Conservation (phyloP, 495 filamentous ascomycete genomes). For the Aspergillus carlsbadensis region DNA sequence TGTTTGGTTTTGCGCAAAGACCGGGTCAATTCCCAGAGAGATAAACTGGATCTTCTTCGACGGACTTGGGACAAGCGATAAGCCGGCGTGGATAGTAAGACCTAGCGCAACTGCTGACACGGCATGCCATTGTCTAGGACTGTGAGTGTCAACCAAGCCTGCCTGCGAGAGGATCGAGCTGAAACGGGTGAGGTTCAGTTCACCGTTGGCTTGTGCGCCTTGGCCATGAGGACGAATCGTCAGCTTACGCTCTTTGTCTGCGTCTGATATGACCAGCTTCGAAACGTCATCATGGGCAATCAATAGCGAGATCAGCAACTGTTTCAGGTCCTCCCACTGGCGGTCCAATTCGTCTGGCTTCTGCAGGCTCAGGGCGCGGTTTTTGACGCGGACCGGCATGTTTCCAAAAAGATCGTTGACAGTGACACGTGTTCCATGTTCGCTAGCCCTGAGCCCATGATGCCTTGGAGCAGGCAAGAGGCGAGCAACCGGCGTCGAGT, state of each 20-base stretch:
- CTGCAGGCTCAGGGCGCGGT: constrained; percentile 53
- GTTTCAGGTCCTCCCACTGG: constrained; percentile 68
- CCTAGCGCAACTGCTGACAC: constrained; percentile 60
- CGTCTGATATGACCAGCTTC: constrained; percentile 37
- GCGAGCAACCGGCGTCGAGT: constrained; percentile 66
- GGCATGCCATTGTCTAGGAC: constrained; percentile 60
- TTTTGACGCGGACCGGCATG: constrained; percentile 95
- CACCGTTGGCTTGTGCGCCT: not conserved
- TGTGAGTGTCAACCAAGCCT: constrained; percentile 53
- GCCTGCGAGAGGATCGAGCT: constrained; percentile 63
- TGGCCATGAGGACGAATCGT: constrained; percentile 24
- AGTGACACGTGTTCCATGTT: constrained; percentile 74
- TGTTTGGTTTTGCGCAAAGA: constrained; percentile 48
- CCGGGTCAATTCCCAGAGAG: constrained; percentile 64
- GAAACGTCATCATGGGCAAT: constrained; percentile 50
- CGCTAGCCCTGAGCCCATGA: constrained; percentile 52
- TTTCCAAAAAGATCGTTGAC: constrained; percentile 91
- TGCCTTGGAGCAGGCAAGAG: constrained; percentile 62
- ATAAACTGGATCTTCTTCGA: constrained; percentile 78
- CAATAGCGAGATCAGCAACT: constrained; percentile 58
- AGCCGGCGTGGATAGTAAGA: constrained; percentile 62
- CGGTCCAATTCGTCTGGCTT: constrained; percentile 58
- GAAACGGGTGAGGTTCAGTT: constrained; percentile 36
- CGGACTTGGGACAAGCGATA: constrained; percentile 68
- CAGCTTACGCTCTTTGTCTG: constrained; percentile 30